Evolutionary conservation across 176 grass and related monocot species (phyloP).

Genomic region (Miscanthus lutarioriparius): DNA sequence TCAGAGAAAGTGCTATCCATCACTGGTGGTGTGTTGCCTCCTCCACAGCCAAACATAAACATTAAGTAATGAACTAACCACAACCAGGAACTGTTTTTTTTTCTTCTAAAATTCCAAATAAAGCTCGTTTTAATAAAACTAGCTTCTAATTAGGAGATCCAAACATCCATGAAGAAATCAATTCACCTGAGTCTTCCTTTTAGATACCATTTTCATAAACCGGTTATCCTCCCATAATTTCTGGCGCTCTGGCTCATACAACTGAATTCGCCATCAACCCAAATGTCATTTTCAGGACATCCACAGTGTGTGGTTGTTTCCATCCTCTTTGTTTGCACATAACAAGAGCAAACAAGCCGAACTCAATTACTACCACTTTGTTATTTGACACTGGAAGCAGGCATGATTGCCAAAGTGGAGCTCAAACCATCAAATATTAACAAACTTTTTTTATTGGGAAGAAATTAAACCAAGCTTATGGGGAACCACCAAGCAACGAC

Average conservation of each 20-base stretch:
- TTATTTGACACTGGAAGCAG: not conserved
- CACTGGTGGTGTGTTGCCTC: not conserved
- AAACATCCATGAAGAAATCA: not conserved
- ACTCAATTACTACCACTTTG: not conserved
- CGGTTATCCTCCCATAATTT: slow-evolving; percentile 89
- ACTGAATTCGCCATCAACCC: slow-evolving; percentile 77
- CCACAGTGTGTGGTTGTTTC: slow-evolving; percentile 84
- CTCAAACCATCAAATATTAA: slow-evolving; percentile 2
- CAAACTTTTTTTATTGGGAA: not conserved
- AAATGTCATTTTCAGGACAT: slow-evolving; percentile 69
- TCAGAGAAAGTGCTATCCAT: no score
- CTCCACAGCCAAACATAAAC: not conserved
- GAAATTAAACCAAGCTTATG: not conserved
- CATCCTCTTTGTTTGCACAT: slow-evolving; percentile 71
- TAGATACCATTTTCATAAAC: slow-evolving; percentile 78
- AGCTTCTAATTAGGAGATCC: not conserved
- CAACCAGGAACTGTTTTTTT: not conserved
- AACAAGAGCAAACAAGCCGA: slow-evolving; percentile 16
- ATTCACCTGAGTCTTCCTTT: slow-evolving; percentile 78
- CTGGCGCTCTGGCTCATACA: slow-evolving; percentile 72
- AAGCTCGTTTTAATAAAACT: not conserved
- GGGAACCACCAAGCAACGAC: not conserved
- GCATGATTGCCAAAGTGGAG: slow-evolving; percentile 2
- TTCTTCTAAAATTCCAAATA: not conserved
- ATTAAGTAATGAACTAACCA: not conserved